A percentile compares a stretch with the other conserved stretches of the same genome.
Conservation (phyloP, 2,329 filamentous ascomycete genomes). For the Trichoderma polysporum region DNA sequence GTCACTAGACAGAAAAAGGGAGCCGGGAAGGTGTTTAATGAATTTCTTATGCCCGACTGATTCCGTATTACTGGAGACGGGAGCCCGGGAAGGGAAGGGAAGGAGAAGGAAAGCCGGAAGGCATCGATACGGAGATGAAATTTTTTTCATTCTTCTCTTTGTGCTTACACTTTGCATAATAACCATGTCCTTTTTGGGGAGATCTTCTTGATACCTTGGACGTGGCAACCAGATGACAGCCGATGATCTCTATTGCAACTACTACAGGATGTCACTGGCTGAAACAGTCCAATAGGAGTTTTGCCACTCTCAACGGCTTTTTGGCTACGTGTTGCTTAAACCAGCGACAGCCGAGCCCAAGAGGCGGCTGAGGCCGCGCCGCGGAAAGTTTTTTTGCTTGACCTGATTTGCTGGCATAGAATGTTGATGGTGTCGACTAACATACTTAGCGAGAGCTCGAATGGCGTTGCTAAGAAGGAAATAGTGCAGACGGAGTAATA, state of each 20-base stretch:
- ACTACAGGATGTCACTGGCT: no score
- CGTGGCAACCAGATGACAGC: conserved; percentile 3
- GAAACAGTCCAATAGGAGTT: neutral
- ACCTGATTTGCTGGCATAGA: neutral
- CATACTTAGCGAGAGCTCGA: neutral
- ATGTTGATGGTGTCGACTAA: neutral
- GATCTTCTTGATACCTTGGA: neutral
- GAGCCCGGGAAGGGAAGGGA: neutral
- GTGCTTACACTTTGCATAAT: neutral
- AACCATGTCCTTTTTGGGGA: neutral
- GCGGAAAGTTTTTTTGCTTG: neutral
- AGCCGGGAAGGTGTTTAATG: neutral
- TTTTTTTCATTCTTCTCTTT: neutral
- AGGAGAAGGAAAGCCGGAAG: neutral
- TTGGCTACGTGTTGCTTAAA: neutral
- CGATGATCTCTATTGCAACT: neutral
- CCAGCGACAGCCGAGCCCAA: conserved; percentile 4
- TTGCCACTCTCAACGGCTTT: neutral
- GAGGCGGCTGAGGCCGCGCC: conserved; percentile 10
- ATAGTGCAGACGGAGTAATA: neutral
- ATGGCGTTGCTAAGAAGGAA: neutral
- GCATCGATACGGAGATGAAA: neutral
- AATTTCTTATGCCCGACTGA: neutral
- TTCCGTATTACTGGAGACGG: neutral
- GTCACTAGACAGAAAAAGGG: neutral